phyloP scores from a whole-genome alignment of 2,329 filamentous ascomycete species.

The Helotiales sp. region DNA sequence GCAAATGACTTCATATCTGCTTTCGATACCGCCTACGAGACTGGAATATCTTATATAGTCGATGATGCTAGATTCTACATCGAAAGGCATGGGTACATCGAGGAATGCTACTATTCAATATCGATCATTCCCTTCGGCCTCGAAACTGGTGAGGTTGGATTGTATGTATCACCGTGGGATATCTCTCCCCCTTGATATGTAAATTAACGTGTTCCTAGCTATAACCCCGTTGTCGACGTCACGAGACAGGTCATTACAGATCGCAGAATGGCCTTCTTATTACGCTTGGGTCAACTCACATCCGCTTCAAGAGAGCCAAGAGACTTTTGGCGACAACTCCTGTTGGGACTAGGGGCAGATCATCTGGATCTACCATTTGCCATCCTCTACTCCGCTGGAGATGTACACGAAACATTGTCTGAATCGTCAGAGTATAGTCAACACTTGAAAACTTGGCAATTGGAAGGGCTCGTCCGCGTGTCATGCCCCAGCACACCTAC shows the following conservation, averaged over 20 bases:
- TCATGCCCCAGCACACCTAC: slow-evolving; percentile 7
- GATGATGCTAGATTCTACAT: slow-evolving; percentile 35
- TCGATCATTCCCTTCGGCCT: slow-evolving; percentile 25
- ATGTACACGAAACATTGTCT: slow-evolving; percentile 25
- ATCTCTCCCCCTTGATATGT: background rate
- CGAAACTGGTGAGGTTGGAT: slow-evolving; percentile 18
- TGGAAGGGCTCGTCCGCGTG: slow-evolving; percentile 24
- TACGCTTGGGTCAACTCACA: slow-evolving; percentile 38
- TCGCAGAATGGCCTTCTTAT: slow-evolving; percentile 40
- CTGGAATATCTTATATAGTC: slow-evolving; percentile 25
- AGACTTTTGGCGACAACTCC: slow-evolving; percentile 37
- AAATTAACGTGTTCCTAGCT: slow-evolving; percentile 12
- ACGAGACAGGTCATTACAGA: slow-evolving; percentile 26
- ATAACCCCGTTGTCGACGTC: slow-evolving; percentile 25
- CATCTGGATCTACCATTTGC: slow-evolving; percentile 36
- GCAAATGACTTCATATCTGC: slow-evolving; percentile 33
- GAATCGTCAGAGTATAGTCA: slow-evolving; percentile 21
- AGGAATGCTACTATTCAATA: slow-evolving; percentile 39
- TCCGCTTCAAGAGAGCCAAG: slow-evolving; percentile 31
- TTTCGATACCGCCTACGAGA: slow-evolving; percentile 32
- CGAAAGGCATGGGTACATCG: slow-evolving; percentile 36
- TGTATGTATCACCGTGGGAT: slow-evolving; percentile 16
- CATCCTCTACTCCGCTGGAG: slow-evolving; percentile 35
- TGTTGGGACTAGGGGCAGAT: slow-evolving; percentile 29
- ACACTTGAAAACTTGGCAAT: slow-evolving; percentile 18